A percentile compares a stretch with the other conserved stretches of the same genome.
These are phyloP conservation scores for Asterella californica DNA, from an alignment of 225 moss, liverwort and hornwort genomes.

Conservation along the genomic window DNA sequence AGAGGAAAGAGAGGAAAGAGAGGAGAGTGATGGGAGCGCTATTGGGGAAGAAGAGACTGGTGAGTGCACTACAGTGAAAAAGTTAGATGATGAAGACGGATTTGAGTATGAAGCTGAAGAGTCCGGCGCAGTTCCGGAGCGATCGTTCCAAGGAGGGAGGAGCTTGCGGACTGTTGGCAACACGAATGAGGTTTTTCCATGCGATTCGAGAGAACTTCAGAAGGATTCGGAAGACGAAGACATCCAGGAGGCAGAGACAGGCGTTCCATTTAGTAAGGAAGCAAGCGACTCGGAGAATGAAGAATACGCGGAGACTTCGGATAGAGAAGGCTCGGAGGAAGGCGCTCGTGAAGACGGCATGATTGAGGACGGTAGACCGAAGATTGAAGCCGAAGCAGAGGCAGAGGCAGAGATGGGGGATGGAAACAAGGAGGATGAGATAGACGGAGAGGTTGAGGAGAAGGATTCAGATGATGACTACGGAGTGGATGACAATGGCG, in stretches of 20 bases:
- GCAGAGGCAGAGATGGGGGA: slow-evolving; percentile 39
- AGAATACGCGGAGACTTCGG: slow-evolving; percentile 49
- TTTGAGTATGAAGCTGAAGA: slow-evolving; percentile 52
- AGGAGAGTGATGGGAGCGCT: slow-evolving; percentile 61
- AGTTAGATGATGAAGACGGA: slow-evolving; percentile 43
- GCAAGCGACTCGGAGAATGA: slow-evolving; percentile 64
- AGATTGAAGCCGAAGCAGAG: slow-evolving; percentile 28
- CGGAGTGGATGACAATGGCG: slow-evolving; percentile 73
- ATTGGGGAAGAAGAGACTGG: slow-evolving; percentile 66
- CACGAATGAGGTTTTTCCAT: slow-evolving; percentile 53
- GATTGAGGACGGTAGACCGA: slow-evolving; percentile 41
- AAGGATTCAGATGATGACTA: slow-evolving; percentile 81
- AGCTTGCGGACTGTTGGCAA: slow-evolving; percentile 37
- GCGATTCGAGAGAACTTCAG: slow-evolving; percentile 45
- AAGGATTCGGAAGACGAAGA: slow-evolving; percentile 66
- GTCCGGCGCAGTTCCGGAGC: slow-evolving; percentile 20
- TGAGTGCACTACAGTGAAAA: slow-evolving; percentile 29
- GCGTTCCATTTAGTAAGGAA: slow-evolving; percentile 65
- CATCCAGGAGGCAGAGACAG: slow-evolving; percentile 59
- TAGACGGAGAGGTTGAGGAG: slow-evolving; percentile 67
- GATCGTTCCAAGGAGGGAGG: slow-evolving; percentile 32
- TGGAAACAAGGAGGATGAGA: slow-evolving; percentile 52
- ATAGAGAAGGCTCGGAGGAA: slow-evolving; percentile 49
- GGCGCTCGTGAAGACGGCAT: slow-evolving; percentile 27
- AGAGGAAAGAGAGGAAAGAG: no score